phyloP scores from a whole-genome alignment of 1,139 yeast genomes.

The Saccharomycopsis hybrid region DNA sequence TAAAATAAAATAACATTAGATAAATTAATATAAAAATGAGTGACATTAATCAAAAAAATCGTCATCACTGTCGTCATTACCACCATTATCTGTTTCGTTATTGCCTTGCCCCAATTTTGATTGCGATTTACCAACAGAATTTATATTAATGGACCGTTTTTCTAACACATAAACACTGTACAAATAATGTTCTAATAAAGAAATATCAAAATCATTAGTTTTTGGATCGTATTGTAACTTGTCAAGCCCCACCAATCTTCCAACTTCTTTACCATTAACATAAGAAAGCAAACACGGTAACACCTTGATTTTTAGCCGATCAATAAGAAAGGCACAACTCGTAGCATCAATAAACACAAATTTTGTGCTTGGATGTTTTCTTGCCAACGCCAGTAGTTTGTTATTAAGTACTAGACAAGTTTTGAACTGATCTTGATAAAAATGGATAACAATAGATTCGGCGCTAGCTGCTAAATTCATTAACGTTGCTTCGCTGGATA shows the following conservation, averaged over 20 bases:
- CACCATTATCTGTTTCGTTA: too few relatives aligned
- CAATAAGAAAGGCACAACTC: slow-evolving; percentile 64
- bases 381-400: slow-evolving; percentile 42
- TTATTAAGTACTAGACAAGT: slow-evolving; percentile 57
- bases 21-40: too few relatives aligned
- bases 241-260: slow-evolving; percentile 63
- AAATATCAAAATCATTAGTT: slow-evolving; percentile 35
- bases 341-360: slow-evolving; percentile 56
- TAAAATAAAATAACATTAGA: too few relatives aligned
- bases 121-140: slow-evolving; percentile 24
- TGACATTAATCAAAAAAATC: too few relatives aligned
- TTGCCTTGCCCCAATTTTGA: too few relatives aligned
- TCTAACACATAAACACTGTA: slow-evolving; percentile 30
- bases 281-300: slow-evolving; percentile 70
- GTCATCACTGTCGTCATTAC: too few relatives aligned
- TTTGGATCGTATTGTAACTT: slow-evolving; percentile 39
- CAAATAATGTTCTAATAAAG: slow-evolving; percentile 42
- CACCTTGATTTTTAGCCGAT: slow-evolving; percentile 54
- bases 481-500: slow-evolving; percentile 48
- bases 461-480: slow-evolving; percentile 44
- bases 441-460: slow-evolving; percentile 51
- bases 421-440: slow-evolving; percentile 53
- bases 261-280: slow-evolving; percentile 49
- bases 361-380: slow-evolving; percentile 49
- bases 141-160: slow-evolving; percentile 33